Evolutionary conservation across 2,329 filamentous ascomycete genomes (phyloP).

Genomic region (Penicillium freii): DNA sequence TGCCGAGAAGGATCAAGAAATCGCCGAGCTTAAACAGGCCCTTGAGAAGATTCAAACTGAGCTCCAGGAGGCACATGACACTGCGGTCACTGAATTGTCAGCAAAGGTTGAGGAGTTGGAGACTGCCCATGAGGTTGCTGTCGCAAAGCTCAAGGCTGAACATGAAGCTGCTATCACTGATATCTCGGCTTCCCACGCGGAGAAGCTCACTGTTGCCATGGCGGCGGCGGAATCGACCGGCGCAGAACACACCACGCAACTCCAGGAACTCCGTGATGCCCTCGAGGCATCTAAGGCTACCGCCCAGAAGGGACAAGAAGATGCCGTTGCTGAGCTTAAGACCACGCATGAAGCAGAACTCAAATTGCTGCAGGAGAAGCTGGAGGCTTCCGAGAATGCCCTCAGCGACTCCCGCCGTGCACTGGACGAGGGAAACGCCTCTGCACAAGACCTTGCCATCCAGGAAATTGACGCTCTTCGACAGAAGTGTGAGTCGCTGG

Average conservation of each 20-base stretch:
- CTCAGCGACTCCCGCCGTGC: conserved; percentile 34
- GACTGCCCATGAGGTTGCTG: conserved; percentile 27
- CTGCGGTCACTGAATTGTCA: conserved; percentile 21
- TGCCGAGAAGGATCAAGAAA: conserved; percentile 38
- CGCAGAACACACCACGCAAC: conserved; percentile 31
- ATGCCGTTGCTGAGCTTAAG: conserved; percentile 34
- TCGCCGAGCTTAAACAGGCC: conserved; percentile 33
- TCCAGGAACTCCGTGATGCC: conserved; percentile 36
- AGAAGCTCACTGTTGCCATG: conserved; percentile 36
- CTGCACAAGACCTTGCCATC: conserved; percentile 34
- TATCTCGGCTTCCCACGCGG: conserved; percentile 30
- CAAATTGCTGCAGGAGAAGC: conserved; percentile 35
- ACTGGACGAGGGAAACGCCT: conserved; percentile 35
- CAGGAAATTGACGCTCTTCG: conserved; percentile 39
- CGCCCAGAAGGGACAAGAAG: conserved; percentile 31
- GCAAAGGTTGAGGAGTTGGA: conserved; percentile 31
- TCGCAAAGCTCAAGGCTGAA: conserved; percentile 33
- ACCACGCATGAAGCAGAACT: conserved; percentile 33
- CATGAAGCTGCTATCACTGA: conserved; percentile 29
- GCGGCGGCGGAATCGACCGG: conserved; percentile 33
- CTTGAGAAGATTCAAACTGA: conserved; percentile 35
- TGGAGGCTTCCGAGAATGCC: conserved; percentile 35
- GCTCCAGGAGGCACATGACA: conserved; percentile 30
- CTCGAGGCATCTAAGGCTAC: conserved; percentile 32
- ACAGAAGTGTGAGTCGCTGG: conserved; percentile 35